Conservation (phyloP, 306 rosid species). For the Pueraria montana region DNA sequence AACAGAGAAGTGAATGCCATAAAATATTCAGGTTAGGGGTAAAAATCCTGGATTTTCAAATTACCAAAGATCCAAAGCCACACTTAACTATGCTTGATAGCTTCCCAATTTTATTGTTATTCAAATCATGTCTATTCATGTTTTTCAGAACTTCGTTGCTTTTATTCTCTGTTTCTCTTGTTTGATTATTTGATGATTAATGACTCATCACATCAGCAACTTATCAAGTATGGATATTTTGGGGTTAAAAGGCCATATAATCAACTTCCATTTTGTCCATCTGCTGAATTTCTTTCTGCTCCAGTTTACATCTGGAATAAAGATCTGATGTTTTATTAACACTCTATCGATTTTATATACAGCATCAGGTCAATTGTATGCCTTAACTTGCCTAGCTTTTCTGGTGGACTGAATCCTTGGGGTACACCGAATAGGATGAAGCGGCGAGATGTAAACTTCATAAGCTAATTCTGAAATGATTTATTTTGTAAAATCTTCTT, state of each 20-base stretch:
- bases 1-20: constrained; percentile 13
- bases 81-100: constrained; percentile 4
- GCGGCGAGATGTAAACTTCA: constrained; percentile 59
- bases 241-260: no score
- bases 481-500: neutral
- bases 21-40: constrained; percentile 11
- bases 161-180: constrained; percentile 29
- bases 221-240: no score
- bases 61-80: constrained; percentile 19
- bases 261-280: neutral
- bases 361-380: constrained; percentile 94
- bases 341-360: constrained; percentile 43
- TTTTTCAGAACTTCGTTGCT: constrained; percentile 16
- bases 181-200: constrained; percentile 21
- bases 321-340: constrained; percentile 39
- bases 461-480: constrained; percentile 7
- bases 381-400: constrained; percentile 97
- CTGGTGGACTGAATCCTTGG: constrained; percentile 99
- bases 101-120: constrained; percentile 20
- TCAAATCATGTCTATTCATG: constrained; percentile 10
- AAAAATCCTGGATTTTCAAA: constrained; percentile 8
- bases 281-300: constrained; percentile 12
- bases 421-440: constrained; percentile 75
- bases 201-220: neutral
- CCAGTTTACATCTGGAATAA: constrained; percentile 28